Conservation (phyloP, 768 basidiomycete genomes). For the Leucocoprinus sp. region DNA sequence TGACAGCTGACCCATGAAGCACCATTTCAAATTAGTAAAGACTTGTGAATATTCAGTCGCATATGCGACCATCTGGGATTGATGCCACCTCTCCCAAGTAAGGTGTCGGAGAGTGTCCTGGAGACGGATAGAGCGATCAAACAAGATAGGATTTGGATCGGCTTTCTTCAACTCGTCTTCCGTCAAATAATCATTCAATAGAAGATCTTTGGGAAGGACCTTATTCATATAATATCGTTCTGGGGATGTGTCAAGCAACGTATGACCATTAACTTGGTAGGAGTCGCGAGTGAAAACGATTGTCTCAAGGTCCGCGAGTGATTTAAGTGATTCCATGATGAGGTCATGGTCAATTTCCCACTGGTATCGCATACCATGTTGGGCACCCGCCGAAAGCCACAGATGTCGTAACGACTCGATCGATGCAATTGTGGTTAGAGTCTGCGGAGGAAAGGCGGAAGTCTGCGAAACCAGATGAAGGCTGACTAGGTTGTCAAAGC, state of each 20-base stretch:
- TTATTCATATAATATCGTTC: conserved; percentile 20
- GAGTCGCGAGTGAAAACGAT: conserved; percentile 24
- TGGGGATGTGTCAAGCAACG: conserved; percentile 15
- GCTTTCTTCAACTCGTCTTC: conserved; percentile 13
- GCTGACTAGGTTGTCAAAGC: conserved; percentile 17
- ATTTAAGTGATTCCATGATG: conserved; percentile 14
- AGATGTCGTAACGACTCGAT: conserved; percentile 17
- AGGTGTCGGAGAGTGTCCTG: conserved; percentile 13
- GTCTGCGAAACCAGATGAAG: conserved; percentile 20
- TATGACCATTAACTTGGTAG: conserved; percentile 18
- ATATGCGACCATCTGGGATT: conserved; percentile 15
- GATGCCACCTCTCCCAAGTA: conserved; percentile 26
- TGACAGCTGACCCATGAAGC: conserved; percentile 19
- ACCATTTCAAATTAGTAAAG: conserved; percentile 18
- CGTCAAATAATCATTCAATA: conserved; percentile 14
- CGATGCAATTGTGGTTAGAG: conserved; percentile 16
- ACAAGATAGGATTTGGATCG: conserved; percentile 7
- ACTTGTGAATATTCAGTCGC: conserved; percentile 13
- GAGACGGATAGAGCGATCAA: conserved; percentile 8
- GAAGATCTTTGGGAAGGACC: conserved; percentile 16
- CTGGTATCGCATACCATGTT: conserved; percentile 16
- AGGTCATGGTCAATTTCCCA: conserved; percentile 21
- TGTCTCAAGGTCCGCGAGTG: conserved; percentile 17
- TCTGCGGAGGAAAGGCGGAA: conserved; percentile 13
- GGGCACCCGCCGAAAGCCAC: conserved; percentile 23